Base-by-base conservation (phyloP, 2,329 filamentous ascomycete genomes). In the Lasiodiplodia citricola region DNA sequence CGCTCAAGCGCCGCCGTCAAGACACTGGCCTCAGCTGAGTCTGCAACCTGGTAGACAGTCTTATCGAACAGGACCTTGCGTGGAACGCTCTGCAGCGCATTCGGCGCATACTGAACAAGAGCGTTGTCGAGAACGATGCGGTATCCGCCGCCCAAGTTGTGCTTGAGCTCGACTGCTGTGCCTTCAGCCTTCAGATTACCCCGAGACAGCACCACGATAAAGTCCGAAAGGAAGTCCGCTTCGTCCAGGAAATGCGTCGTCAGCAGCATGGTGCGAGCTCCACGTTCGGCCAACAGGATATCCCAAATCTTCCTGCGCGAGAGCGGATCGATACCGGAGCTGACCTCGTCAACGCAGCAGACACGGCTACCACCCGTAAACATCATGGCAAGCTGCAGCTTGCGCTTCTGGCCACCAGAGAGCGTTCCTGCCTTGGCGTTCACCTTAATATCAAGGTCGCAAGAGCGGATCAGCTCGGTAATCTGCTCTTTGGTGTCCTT, bases 161-260 rank as follows among this genome's bases (percentile, higher is more conserved):
- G 88, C 78, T 97, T 97, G 58, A 97, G 86, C 74, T 92, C 92
- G 4, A 94, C 93, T 2, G 93, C 94, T 2, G 93, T 94, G 3
- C 94, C 94, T 73, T 93, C 86, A 0, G 92, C 93, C 68, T 93
- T 92, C 2, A 97, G 84, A 1, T 88, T 89, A 23, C 94, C 94
- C 76, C 93, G 94, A 3, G 93, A 96, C 13, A 97, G 82, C 66
- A 97, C 93, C 1, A 91, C 92, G 72, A 97, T 96, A 70, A 94
- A 91, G 75, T 97, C 95, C 0, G 94, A 91, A 0, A 97, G 86
- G 1, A 97, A 84, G 75, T 97, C 94, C 0, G 94, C 95, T 79
- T 97, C 95, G 75, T 97, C 95, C 10, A 97, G 85, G 78, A 97
- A 97, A 78, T 97, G 95, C 0, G 94, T 97, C 0, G 94, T 97